These are phyloP conservation scores for Heracleum sosnowskyi DNA, from an alignment of 129 eudicot genomes.

Conservation along the genomic window DNA sequence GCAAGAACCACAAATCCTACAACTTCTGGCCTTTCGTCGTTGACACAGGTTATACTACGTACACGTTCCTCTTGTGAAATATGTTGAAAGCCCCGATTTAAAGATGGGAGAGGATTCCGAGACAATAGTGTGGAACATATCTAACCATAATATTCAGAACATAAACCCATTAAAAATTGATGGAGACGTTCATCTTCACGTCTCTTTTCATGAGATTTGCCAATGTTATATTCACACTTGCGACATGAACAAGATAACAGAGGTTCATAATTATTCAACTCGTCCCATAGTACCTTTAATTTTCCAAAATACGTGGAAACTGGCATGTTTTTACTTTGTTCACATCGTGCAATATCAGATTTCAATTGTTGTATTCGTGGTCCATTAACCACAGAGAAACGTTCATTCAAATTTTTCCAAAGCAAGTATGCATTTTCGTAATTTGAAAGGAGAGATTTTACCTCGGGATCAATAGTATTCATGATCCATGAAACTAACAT, in stretches of 20 bases:
- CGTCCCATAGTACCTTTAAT: neutral
- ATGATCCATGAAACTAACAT: too few species aligned
- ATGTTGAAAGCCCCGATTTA: conserved; percentile 1
- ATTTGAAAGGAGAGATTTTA: neutral
- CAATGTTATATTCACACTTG: neutral
- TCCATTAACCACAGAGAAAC: too few species aligned
- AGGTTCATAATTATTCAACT: neutral
- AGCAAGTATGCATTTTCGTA: neutral
- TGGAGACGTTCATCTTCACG: neutral
- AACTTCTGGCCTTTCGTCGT: neutral
- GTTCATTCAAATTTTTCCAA: too few species aligned
- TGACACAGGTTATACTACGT: neutral
- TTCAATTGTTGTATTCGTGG: too few species aligned
- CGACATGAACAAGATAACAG: neutral
- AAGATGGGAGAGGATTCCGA: neutral
- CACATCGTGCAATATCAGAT: too few species aligned
- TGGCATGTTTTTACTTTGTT: too few species aligned
- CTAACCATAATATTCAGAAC: neutral
- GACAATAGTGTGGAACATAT: neutral
- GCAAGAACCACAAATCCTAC: too few species aligned
- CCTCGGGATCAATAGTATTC: neutral
- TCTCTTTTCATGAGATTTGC: neutral
- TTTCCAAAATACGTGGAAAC: neutral
- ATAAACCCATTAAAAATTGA: neutral
- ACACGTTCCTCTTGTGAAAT: neutral